These are phyloP conservation scores for Russula earlei DNA, from an alignment of 768 basidiomycete species.

Conservation along the genomic window DNA sequence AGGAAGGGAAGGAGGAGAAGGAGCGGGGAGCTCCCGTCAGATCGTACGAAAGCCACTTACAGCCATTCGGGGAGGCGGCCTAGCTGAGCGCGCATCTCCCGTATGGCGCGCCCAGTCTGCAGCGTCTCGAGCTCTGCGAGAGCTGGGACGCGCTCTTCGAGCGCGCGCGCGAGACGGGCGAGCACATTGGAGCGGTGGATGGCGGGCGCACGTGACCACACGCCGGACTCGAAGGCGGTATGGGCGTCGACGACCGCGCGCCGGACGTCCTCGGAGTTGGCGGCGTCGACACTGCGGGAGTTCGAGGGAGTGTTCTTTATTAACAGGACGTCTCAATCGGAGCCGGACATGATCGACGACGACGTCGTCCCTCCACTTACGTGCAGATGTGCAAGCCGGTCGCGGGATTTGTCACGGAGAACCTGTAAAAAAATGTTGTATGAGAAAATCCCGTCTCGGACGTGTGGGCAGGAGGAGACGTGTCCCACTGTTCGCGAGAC, in stretches of 20 bases:
- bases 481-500: constrained; percentile 6
- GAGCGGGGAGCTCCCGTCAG: no score
- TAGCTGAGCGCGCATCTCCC: constrained; percentile 78
- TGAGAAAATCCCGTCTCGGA: neutral
- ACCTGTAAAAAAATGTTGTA: constrained; percentile 27
- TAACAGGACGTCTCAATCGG: no score
- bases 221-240: constrained; percentile 49
- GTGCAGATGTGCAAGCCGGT: constrained; percentile 49
- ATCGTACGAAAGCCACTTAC: constrained; percentile 34
- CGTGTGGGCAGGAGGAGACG: neutral
- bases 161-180: constrained; percentile 49
- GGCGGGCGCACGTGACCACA: constrained; percentile 59
- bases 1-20: neutral
- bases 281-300: constrained; percentile 40
- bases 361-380: constrained; percentile 27
- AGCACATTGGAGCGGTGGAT: constrained; percentile 56
- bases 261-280: constrained; percentile 44
- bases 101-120: constrained; percentile 74
- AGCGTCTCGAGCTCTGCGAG: constrained; percentile 58
- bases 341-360: no score
- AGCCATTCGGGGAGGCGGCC: constrained; percentile 78
- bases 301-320: no score
- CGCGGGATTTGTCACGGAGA: constrained; percentile 58
- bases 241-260: constrained; percentile 47
- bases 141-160: constrained; percentile 48